Percentiles rank a stretch among this genome's conserved stretches.
Evolutionary conservation across 2,329 filamentous ascomycete species (phyloP).

Genomic region (Trichoderma sp.): DNA sequence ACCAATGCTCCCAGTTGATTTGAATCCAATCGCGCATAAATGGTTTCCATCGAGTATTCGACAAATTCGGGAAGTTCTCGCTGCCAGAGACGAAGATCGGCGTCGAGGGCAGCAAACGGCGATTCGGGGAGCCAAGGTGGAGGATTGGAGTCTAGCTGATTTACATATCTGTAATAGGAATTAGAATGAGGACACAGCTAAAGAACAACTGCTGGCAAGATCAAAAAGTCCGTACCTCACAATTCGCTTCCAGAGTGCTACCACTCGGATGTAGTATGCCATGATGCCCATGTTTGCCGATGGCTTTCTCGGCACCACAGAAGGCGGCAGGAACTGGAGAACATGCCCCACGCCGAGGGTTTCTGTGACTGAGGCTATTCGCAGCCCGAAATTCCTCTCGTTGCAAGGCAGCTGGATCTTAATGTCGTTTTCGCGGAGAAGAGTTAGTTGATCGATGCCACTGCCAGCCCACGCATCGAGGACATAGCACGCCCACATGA

Average conservation of each 20-base stretch:
- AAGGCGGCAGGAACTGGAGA: conserved; percentile 40
- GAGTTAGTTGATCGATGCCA: conserved; percentile 39
- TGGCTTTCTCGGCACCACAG: conserved; percentile 39
- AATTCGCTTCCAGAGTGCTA: conserved; percentile 42
- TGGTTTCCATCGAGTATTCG: conserved; percentile 43
- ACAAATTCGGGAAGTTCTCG: conserved; percentile 44
- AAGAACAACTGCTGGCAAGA: background rate
- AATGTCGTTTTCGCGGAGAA: conserved; percentile 41
- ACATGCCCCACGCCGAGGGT: conserved; percentile 42
- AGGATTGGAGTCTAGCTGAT: conserved; percentile 38
- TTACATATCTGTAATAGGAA: conserved; percentile 37
- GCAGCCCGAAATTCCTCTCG: conserved; percentile 42
- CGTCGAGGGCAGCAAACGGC: conserved; percentile 42
- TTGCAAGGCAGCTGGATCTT: conserved; percentile 43
- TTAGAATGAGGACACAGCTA: background rate
- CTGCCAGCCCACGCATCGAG: conserved; percentile 42
- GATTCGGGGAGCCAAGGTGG: conserved; percentile 45
- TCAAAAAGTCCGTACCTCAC: conserved; percentile 29
- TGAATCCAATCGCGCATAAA: conserved; percentile 47
- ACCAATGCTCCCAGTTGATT: conserved; percentile 46
- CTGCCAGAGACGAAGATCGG: conserved; percentile 42
- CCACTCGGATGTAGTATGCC: conserved; percentile 44
- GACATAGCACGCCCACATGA: conserved; percentile 45
- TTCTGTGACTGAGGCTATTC: conserved; percentile 41
- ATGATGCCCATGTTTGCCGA: conserved; percentile 45